phyloP scores from a whole-genome alignment of 2,329 filamentous ascomycete genomes.

The Colletotrichum abscissum region DNA sequence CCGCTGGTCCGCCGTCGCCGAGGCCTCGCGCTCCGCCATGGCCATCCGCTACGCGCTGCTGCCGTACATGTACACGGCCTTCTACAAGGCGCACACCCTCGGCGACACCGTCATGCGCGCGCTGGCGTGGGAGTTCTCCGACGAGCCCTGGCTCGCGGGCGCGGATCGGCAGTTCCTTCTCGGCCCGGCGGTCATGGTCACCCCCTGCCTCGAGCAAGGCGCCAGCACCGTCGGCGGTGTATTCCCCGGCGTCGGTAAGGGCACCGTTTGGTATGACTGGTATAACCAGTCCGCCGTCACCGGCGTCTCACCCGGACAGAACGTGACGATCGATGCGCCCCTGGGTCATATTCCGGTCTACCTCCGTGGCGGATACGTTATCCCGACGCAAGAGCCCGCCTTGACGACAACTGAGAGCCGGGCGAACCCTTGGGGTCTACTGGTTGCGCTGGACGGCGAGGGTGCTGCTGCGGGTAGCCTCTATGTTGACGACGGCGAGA shows the following conservation, averaged over 20 bases:
- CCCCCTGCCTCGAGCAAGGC: slow-evolving; percentile 74
- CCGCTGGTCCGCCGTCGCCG: slow-evolving; percentile 72
- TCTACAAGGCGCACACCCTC: slow-evolving; percentile 72
- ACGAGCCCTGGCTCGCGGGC: slow-evolving; percentile 74
- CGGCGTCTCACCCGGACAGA: slow-evolving; percentile 50
- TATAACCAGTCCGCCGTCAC: slow-evolving; percentile 71
- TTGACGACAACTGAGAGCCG: slow-evolving; percentile 74
- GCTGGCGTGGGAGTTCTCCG: slow-evolving; percentile 79
- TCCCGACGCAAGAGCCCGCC: slow-evolving; percentile 76
- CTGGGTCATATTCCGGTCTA: slow-evolving; percentile 73
- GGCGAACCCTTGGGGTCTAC: slow-evolving; percentile 73
- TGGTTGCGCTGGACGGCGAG: slow-evolving; percentile 68
- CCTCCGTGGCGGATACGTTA: slow-evolving; percentile 73
- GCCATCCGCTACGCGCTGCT: slow-evolving; percentile 76
- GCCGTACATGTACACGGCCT: slow-evolving; percentile 81
- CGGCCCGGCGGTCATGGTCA: slow-evolving; percentile 73
- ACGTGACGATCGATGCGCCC: slow-evolving; percentile 36
- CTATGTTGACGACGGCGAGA: slow-evolving; percentile 83
- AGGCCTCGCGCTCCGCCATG: slow-evolving; percentile 75
- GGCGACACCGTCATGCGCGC: slow-evolving; percentile 80
- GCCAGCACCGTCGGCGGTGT: slow-evolving; percentile 72
- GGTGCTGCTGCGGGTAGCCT: slow-evolving; percentile 70
- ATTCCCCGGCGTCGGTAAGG: slow-evolving; percentile 67
- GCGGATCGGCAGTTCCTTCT: slow-evolving; percentile 80
- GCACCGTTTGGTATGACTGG: slow-evolving; percentile 81